Evolutionary conservation across 495 filamentous ascomycete species (phyloP), one percentile per base, ranked within the genome.

Genomic region (Penicillium flavigenum): DNA sequence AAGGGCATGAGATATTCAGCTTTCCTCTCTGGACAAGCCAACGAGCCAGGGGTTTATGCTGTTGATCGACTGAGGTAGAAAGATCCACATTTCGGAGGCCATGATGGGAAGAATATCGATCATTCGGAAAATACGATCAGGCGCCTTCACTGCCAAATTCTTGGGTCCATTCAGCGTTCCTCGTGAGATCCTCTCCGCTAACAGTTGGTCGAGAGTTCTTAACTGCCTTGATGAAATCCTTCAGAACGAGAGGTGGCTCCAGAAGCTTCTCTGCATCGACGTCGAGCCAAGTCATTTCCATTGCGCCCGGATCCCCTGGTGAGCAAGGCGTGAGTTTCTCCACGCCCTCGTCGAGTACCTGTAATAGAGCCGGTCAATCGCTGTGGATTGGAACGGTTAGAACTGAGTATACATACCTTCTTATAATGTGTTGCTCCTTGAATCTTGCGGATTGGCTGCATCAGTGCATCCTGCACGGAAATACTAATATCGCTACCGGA

Each of bases 351-450:
- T 83, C 75, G 50, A 79, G 76, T 14, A 92, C 86, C 90, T 94
- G 62, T n/a, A 49, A 7, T 6, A 50, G 39, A 47, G 47, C 49
- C 56, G 36, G 46, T 58, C 4, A 63, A 52, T 43, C 10, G 3
- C 26, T n/a, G 32, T 4, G 27, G 3, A n/a, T 36, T 36, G 2
- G 4, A 11, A 47, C 45, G 63, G 24, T 48, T 3, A 47, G 46
- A 50, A 6, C 27, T 31, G 60, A 34, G 46, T 52, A 10, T 32
- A 61, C 70, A 43, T 78, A 94, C 93, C 81, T 88, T 88, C 71
- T 97, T 98, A 75, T 98, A 99, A 76, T 99, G 94, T 56, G 94
- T 99, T 29, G 94, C 94, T 47, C 90, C 96, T 76, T 98, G 93
- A 60, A 99, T 98, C 76, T 96, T 95, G 53, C 94, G 81, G 54